These are phyloP conservation scores for Hsuehochloa calcarea DNA, from an alignment of 176 grass and related monocot species.

Conservation along the genomic window DNA sequence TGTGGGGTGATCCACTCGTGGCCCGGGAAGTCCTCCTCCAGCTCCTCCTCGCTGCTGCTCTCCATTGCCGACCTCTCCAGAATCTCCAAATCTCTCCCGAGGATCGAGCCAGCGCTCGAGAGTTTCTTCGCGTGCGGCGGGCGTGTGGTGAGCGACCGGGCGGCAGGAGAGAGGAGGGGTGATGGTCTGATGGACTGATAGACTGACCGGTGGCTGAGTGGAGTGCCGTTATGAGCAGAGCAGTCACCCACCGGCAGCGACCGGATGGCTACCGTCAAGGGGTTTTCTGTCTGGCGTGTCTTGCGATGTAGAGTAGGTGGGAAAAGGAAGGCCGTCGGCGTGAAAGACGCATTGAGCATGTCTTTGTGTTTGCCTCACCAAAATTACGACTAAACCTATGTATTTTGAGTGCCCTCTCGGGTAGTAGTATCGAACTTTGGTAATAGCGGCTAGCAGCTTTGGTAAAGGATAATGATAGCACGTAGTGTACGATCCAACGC, in stretches of 20 bases:
- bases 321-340: not conserved
- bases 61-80: constrained; percentile 53
- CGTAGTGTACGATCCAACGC: too few species aligned
- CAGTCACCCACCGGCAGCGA: constrained; percentile 55
- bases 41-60: constrained; percentile 94
- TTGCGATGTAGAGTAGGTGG: not conserved
- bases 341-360: not conserved
- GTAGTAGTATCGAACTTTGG: not conserved
- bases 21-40: constrained; percentile 71
- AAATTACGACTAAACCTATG: not conserved
- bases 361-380: not conserved
- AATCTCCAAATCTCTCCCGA: not conserved
- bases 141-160: not conserved
- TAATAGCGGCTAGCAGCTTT: not conserved
- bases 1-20: constrained; percentile 99
- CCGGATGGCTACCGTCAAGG: constrained; percentile 23
- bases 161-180: not conserved
- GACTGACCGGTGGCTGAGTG: not conserved
- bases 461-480: too few species aligned
- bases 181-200: not conserved
- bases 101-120: not conserved
- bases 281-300: not conserved
- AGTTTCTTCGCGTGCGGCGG: not conserved
- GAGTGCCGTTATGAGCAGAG: constrained; percentile 35
- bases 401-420: not conserved